A percentile compares a stretch with the other conserved stretches of the same genome.
These are phyloP conservation scores for Dioscorea dumetorum DNA, from an alignment of 106 monocot species.

Conservation along the genomic window DNA sequence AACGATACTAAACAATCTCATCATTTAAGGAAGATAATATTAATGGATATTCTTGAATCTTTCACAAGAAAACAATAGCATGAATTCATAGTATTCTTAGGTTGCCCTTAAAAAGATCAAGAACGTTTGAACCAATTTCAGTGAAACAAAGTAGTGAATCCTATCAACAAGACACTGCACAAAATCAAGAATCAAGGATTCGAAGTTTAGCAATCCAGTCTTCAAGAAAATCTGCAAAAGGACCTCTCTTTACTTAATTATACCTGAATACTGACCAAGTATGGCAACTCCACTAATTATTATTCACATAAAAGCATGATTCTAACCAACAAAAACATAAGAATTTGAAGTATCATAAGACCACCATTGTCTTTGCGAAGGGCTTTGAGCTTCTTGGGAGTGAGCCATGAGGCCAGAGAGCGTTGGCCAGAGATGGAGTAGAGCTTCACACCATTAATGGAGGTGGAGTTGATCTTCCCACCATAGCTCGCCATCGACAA, in stretches of 20 bases:
- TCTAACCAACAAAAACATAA: not conserved
- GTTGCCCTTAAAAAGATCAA: no score
- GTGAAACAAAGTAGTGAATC: no score
- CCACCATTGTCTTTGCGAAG: conserved; percentile 70
- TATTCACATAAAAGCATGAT: not conserved
- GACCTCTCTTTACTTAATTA: not conserved
- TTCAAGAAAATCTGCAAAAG: not conserved
- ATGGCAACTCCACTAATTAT: not conserved
- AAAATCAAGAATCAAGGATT: not conserved
- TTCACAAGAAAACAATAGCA: not conserved
- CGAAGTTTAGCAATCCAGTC: not conserved
- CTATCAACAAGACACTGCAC: no score
- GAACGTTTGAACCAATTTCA: no score
- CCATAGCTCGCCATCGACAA: conserved; percentile 5
- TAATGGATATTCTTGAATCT: not conserved
- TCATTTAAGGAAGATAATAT: not conserved
- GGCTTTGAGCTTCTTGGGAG: conserved; percentile 63
- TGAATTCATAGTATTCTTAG: no score
- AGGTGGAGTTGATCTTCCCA: conserved; percentile 69
- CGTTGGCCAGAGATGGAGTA: conserved; percentile 66
- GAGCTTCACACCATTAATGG: conserved; percentile 69
- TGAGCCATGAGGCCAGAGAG: conserved; percentile 43
- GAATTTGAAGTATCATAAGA: not conserved
- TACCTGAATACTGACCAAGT: not conserved
- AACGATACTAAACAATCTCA: not conserved